phyloP scores from a whole-genome alignment of 805 yeast species.

The Ogataea salicorniae region DNA sequence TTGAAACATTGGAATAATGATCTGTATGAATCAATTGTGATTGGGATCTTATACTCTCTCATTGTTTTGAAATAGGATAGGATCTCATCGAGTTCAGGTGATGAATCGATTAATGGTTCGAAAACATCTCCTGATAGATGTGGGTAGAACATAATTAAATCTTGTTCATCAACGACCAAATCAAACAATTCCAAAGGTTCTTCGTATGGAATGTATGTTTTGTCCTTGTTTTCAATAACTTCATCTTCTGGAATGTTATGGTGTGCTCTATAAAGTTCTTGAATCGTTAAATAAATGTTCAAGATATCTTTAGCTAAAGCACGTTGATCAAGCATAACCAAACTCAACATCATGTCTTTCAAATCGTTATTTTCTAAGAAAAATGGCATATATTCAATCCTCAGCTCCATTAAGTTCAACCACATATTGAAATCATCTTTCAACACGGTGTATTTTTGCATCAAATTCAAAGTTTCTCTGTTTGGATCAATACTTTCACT shows the following conservation, averaged over 20 bases:
- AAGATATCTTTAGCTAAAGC: constrained; percentile 18
- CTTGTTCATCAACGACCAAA: constrained; percentile 14
- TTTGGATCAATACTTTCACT: constrained; percentile 13
- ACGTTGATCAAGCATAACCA: constrained; percentile 10
- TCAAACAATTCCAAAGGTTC: constrained; percentile 23
- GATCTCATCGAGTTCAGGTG: constrained; percentile 7
- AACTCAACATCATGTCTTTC: constrained; percentile 9
- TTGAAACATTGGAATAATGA: constrained; percentile 4
- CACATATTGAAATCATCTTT: constrained; percentile 11
- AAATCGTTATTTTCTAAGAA: constrained; percentile 13
- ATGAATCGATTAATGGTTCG: constrained; percentile 12
- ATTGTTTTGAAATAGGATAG: constrained; percentile 4
- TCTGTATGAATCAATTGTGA: constrained; percentile 3
- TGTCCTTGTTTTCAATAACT: constrained; percentile 7
- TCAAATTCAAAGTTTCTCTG: constrained; percentile 13
- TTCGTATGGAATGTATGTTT: constrained; percentile 13
- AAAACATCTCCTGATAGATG: constrained; percentile 12
- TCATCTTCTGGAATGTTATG: constrained; percentile 2
- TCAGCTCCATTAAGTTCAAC: constrained; percentile 19
- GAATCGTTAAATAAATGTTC: constrained; percentile 13
- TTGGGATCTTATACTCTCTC: constrained; percentile 3
- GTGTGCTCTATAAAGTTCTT: constrained; percentile 12
- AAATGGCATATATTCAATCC: constrained; percentile 11
- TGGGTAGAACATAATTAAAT: constrained; percentile 19
- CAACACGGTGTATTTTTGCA: constrained; percentile 12